A percentile compares a stretch with the other conserved stretches of the same genome.
phyloP scores from a whole-genome alignment of 257 asterid species.

The Solanum peruvianum region DNA sequence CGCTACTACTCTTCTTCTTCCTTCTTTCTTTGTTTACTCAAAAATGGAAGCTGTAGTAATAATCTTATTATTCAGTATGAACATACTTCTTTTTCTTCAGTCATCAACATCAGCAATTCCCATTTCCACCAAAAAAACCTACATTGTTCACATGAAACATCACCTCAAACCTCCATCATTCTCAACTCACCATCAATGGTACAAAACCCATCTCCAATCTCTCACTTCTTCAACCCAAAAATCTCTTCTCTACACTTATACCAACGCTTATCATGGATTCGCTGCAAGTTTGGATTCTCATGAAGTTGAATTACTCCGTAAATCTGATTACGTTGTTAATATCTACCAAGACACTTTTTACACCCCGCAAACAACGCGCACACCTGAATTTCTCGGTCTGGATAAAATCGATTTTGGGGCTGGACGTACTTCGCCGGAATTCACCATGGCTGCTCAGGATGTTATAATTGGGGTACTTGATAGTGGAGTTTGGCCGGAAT shows the following conservation, averaged over 20 bases:
- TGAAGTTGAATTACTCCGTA: conserved; percentile 22
- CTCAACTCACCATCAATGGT: conserved; percentile 28
- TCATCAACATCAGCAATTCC: neutral
- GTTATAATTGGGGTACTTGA: conserved; percentile 34
- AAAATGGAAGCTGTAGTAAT: neutral
- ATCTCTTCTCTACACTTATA: conserved; percentile 21
- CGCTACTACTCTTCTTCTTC: neutral
- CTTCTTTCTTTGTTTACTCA: neutral
- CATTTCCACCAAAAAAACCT: conserved; percentile 1
- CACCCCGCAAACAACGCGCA: conserved; percentile 30
- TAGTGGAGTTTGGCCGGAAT: conserved; percentile 43
- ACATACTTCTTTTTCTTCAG: conserved; percentile 4
- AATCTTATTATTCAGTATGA: neutral
- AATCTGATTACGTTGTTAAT: conserved; percentile 16
- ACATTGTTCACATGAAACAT: conserved; percentile 31
- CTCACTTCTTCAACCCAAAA: neutral
- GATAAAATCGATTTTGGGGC: conserved; percentile 6
- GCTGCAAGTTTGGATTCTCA: conserved; percentile 17
- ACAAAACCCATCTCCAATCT: conserved; percentile 4
- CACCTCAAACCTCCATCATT: conserved; percentile 18
- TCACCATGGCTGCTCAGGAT: conserved; percentile 24
- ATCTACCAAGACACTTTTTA: conserved; percentile 27
- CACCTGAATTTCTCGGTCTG: conserved; percentile 31
- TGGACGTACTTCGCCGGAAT: conserved; percentile 6
- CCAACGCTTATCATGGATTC: conserved; percentile 21